A percentile compares a stretch with the other conserved stretches of the same genome.
Conservation (phyloP, 305 asterid species). For the Solanum hybrid region DNA sequence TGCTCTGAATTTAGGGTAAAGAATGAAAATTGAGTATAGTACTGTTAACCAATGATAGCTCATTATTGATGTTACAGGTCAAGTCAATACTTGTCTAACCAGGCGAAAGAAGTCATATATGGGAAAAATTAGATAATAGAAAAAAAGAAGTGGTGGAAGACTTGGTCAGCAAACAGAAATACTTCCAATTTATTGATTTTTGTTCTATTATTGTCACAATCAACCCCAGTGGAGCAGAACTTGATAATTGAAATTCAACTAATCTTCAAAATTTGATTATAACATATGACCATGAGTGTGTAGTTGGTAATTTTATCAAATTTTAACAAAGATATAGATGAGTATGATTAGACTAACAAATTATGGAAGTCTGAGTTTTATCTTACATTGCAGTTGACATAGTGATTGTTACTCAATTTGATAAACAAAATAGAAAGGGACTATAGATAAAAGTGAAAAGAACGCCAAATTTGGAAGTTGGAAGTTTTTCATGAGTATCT, state of each 20-base stretch:
- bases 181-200: not conserved
- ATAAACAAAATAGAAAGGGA: not conserved
- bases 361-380: not conserved
- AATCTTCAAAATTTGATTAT: not conserved
- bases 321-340: not conserved
- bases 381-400: not conserved
- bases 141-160: not conserved
- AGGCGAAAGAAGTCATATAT: not conserved
- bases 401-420: not conserved
- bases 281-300: not conserved
- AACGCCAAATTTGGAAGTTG: not conserved
- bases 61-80: not conserved
- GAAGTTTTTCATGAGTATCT: not conserved
- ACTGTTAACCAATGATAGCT: not conserved
- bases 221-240: not conserved
- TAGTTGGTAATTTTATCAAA: not conserved
- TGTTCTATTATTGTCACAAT: not conserved
- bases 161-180: not conserved
- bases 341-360: not conserved
- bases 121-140: not conserved
- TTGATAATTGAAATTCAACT: not conserved
- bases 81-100: conserved; percentile 4
- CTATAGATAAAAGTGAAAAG: not conserved
- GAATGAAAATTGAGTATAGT: not conserved
- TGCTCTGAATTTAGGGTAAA: not conserved